These are phyloP conservation scores for Penstemon newberryi DNA, from an alignment of 257 asterid species.

Conservation along the genomic window DNA sequence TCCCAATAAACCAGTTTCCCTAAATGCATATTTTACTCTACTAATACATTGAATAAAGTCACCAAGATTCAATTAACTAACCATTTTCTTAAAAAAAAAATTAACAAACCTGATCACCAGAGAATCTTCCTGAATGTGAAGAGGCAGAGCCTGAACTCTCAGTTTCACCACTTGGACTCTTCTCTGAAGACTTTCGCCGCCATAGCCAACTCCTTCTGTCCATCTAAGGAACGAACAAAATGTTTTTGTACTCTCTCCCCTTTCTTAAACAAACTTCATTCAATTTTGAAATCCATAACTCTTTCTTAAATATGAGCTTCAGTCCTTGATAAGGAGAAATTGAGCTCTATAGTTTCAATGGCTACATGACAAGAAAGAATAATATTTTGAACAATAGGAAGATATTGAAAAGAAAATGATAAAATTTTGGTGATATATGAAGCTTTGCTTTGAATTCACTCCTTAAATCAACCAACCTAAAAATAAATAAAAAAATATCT, in stretches of 20 bases:
- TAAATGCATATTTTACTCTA: background rate
- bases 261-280: constrained; percentile 7
- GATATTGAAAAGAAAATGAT: background rate
- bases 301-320: background rate
- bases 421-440: constrained; percentile 30
- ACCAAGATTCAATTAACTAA: too few relatives aligned
- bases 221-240: constrained; percentile 42
- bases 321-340: constrained; percentile 12
- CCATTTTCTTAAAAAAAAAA: background rate
- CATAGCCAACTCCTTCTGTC: constrained; percentile 91
- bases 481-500: background rate
- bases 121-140: constrained; percentile 78
- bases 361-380: constrained; percentile 1
- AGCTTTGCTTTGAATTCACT: constrained; percentile 47
- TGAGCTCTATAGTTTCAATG: background rate
- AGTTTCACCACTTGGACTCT: constrained; percentile 77
- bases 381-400: constrained; percentile 11
- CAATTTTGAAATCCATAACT: constrained; percentile 10
- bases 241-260: constrained; percentile 16
- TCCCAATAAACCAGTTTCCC: background rate
- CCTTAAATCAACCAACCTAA: constrained; percentile 41
- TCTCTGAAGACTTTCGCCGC: constrained; percentile 84
- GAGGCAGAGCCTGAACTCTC: constrained; percentile 87
- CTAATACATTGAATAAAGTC: too few relatives aligned
- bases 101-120: constrained; percentile 87